These are phyloP conservation scores for Sporothrix sp. DNA, from an alignment of 2,329 filamentous ascomycete genomes.

Conservation along the genomic window DNA sequence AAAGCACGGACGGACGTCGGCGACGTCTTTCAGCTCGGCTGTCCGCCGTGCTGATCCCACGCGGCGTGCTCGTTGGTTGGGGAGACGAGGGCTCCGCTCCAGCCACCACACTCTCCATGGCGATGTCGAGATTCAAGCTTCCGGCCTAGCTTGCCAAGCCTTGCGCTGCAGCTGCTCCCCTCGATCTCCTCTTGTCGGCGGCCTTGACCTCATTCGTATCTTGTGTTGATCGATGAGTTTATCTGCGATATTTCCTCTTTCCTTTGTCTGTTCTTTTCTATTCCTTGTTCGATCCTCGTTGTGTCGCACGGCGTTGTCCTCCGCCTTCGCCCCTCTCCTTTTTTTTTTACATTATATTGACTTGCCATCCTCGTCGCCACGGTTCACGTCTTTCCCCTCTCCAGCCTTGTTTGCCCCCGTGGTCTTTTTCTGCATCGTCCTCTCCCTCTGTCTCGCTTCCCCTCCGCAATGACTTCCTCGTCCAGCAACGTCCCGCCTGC, in stretches of 20 bases:
- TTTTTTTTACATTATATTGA: no score
- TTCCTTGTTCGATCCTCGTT: neutral
- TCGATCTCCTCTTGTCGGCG: neutral
- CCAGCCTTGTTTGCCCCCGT: neutral
- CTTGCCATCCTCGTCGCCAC: no score
- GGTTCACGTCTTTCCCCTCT: neutral
- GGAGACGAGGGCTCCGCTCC: no score
- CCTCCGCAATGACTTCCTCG: slow-evolving; percentile 6
- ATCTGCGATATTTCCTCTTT: no score
- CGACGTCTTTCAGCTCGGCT: no score
- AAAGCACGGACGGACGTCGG: no score
- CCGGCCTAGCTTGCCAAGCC: neutral
- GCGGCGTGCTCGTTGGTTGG: no score
- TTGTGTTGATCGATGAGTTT: no score
- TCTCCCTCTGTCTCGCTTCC: neutral
- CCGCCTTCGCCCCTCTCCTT: neutral
- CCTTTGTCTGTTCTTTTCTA: neutral
- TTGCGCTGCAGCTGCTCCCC: neutral
- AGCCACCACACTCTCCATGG: slow-evolving; percentile 1
- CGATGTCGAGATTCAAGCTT: neutral
- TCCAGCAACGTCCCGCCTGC: neutral
- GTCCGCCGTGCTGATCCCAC: no score
- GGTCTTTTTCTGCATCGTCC: neutral
- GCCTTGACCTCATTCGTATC: no score
- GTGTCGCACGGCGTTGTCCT: neutral